Percentiles rank a stretch among this genome's conserved stretches.
Conservation (phyloP, 2,329 filamentous ascomycete species). For the Ophiostoma sp. region DNA sequence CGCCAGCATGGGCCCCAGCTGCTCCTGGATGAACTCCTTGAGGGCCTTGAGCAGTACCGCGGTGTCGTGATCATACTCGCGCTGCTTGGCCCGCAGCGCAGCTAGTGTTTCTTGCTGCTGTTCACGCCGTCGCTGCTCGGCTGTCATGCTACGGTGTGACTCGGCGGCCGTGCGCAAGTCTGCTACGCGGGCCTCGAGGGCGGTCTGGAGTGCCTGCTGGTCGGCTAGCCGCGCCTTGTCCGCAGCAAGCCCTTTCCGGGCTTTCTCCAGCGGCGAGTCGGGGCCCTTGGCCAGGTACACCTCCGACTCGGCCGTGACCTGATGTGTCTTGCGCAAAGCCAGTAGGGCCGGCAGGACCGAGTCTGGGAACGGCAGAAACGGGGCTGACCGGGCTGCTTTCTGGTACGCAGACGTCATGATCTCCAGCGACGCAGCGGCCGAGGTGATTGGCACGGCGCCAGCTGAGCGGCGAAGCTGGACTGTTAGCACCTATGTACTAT, state of each 20-base stretch:
- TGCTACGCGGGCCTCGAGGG: constrained; percentile 53
- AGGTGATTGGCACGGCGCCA: constrained; percentile 20
- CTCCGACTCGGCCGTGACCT: constrained; percentile 59
- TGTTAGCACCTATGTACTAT: background rate
- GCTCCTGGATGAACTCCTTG: constrained; percentile 63
- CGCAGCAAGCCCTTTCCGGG: constrained; percentile 40
- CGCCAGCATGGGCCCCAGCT: constrained; percentile 69
- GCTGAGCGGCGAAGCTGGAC: constrained; percentile 27
- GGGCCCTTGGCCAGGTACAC: constrained; percentile 43
- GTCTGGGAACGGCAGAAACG: constrained; percentile 59
- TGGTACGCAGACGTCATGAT: constrained; percentile 62
- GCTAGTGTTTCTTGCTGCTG: constrained; percentile 57
- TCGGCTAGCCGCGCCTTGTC: constrained; percentile 49
- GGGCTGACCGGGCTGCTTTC: constrained; percentile 54
- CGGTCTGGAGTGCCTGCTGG: constrained; percentile 50
- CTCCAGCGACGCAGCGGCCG: constrained; percentile 35
- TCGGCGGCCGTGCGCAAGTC: constrained; percentile 50
- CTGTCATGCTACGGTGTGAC: constrained; percentile 50
- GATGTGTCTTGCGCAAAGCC: constrained; percentile 61
- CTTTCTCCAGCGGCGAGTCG: constrained; percentile 31
- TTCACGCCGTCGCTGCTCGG: constrained; percentile 58
- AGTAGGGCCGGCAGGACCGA: constrained; percentile 68
- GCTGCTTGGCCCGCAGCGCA: constrained; percentile 55
- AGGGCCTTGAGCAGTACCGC: constrained; percentile 57
- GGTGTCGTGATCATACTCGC: constrained; percentile 56